phyloP scores from a whole-genome alignment of 495 filamentous ascomycete genomes.

The Penicillium daleae region DNA sequence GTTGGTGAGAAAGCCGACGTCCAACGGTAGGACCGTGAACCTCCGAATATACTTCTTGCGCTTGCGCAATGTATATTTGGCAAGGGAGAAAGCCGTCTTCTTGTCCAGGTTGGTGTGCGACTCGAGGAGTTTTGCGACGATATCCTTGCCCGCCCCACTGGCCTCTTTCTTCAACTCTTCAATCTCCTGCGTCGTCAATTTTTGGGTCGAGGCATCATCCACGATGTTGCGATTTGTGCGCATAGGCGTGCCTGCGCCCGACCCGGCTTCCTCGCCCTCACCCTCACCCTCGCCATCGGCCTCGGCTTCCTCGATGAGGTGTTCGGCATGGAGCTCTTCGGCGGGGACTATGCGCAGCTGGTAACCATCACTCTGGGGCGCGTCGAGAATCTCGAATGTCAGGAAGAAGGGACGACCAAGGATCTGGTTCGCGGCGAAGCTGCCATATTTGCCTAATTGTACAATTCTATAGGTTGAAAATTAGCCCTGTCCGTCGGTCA shows the following conservation, averaged over 20 bases:
- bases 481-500: constrained; percentile 20
- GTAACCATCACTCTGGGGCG: constrained; percentile 56
- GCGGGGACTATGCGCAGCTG: constrained; percentile 79
- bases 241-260: constrained; percentile 63
- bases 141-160: constrained; percentile 77
- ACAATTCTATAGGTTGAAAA: constrained; percentile 62
- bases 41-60: constrained; percentile 87
- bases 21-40: constrained; percentile 82
- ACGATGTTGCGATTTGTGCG: constrained; percentile 78
- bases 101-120: constrained; percentile 86
- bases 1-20: constrained; percentile 71
- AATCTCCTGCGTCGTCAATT: constrained; percentile 82
- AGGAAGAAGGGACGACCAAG: constrained; percentile 87
- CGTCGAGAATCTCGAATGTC: constrained; percentile 85
- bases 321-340: constrained; percentile 79
- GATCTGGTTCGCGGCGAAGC: constrained; percentile 82
- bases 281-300: constrained; percentile 53
- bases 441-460: constrained; percentile 86
- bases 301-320: constrained; percentile 59
- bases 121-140: constrained; percentile 83
- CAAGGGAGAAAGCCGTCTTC: constrained; percentile 90
- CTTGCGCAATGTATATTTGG: constrained; percentile 94
- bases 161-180: constrained; percentile 84
- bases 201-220: constrained; percentile 81
- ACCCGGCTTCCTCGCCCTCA: constrained; percentile 52